Evolutionary conservation across 441 rosid genomes (phyloP).

Genomic region (Macaranga tanarius): DNA sequence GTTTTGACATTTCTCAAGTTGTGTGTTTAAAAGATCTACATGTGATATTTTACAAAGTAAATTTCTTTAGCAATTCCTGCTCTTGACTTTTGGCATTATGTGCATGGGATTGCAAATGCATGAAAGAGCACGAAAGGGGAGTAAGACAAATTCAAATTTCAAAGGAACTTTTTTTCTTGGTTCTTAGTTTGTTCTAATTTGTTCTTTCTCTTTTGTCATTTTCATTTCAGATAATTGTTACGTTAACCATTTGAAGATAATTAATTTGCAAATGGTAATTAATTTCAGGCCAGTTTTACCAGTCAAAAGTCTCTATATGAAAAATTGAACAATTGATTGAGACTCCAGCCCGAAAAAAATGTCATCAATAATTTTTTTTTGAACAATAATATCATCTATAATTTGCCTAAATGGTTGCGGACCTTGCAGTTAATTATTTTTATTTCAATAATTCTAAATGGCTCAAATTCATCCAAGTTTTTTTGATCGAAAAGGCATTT

Average conservation of each 20-base stretch:
- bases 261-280: background rate
- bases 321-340: too few relatives aligned
- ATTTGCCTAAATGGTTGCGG: too few relatives aligned
- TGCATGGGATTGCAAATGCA: background rate
- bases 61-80: background rate
- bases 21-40: too few relatives aligned
- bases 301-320: background rate
- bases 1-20: too few relatives aligned
- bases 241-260: too few relatives aligned
- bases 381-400: background rate
- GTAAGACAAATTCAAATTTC: background rate
- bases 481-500: too few relatives aligned
- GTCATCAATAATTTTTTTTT: too few relatives aligned
- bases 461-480: too few relatives aligned
- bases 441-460: too few relatives aligned
- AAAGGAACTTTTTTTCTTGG: background rate
- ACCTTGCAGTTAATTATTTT: too few relatives aligned
- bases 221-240: background rate
- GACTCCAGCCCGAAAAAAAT: background rate
- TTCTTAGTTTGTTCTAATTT: background rate
- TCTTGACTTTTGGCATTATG: background rate
- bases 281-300: background rate
- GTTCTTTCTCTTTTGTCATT: background rate
- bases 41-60: background rate
- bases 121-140: background rate